Evolutionary conservation across 2,329 filamentous ascomycete species (phyloP).

Genomic region (Plectosphaerella sp.): DNA sequence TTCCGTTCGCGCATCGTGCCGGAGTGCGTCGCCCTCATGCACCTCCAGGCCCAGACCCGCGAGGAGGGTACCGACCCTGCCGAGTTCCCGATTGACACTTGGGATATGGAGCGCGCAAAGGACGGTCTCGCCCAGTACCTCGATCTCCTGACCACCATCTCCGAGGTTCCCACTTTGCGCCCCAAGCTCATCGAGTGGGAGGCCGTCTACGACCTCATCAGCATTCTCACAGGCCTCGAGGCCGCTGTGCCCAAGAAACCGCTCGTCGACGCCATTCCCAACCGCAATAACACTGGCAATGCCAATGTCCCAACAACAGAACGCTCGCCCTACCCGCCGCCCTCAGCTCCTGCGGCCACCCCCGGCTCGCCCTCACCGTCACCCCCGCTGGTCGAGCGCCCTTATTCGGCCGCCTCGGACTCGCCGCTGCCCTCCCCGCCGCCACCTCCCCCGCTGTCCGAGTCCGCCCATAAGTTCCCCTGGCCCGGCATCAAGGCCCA

Average conservation of each 20-base stretch:
- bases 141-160: conserved; percentile 86
- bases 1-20: conserved; percentile 91
- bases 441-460: conserved; percentile 49
- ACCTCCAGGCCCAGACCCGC: conserved; percentile 85
- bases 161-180: conserved; percentile 79
- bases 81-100: conserved; percentile 90
- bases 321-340: conserved; percentile 11
- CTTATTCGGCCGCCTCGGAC: conserved; percentile 39
- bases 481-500: conserved; percentile 83
- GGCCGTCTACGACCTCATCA: conserved; percentile 81
- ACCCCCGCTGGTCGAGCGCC: conserved; percentile 53
- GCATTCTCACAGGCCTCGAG: conserved; percentile 81
- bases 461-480: conserved; percentile 58
- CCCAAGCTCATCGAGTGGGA: conserved; percentile 88
- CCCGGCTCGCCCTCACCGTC: conserved; percentile 22
- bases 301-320: conserved; percentile 4
- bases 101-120: conserved; percentile 97
- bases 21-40: conserved; percentile 90
- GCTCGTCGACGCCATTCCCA: conserved; percentile 41
- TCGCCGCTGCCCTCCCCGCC: conserved; percentile 28
- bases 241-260: conserved; percentile 81
- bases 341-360: conserved; percentile 26
- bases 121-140: conserved; percentile 93
- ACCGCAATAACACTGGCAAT: conserved; percentile 14
- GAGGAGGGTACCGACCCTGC: conserved; percentile 69